Evolutionary conservation across 768 basidiomycete species (phyloP).

Genomic region (Naganishia randhawae): DNA sequence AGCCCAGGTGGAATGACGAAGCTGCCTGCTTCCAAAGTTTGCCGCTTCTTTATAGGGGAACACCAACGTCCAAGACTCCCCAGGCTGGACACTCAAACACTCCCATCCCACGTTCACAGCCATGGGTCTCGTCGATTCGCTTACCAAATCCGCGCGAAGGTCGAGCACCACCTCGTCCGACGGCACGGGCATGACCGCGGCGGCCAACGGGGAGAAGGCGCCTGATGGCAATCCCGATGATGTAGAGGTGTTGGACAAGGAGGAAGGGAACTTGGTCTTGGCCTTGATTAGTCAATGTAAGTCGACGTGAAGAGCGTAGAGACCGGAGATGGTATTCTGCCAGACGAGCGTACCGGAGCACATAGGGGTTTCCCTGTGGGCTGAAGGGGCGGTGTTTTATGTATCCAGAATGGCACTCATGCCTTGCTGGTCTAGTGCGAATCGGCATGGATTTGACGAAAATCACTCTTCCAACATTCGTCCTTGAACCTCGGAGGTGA

Average conservation of each 20-base stretch:
- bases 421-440: constrained; percentile 50
- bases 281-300: constrained; percentile 84
- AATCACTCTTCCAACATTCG: constrained; percentile 75
- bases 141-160: constrained; percentile 18
- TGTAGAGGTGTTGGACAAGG: constrained; percentile 86
- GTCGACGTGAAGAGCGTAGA: constrained; percentile 50
- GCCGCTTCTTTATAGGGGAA: constrained; percentile 4
- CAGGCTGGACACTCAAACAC: not conserved
- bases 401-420: not conserved
- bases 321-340: not conserved
- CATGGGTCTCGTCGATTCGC: constrained; percentile 18
- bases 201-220: constrained; percentile 46
- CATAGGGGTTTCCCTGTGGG: not conserved
- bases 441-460: constrained; percentile 95
- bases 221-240: constrained; percentile 85
- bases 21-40: not conserved
- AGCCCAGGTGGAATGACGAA: not conserved
- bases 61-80: no score
- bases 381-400: not conserved
- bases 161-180: constrained; percentile 16
- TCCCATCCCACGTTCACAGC: not conserved
- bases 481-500: constrained; percentile 74
- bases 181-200: constrained; percentile 2
- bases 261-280: constrained; percentile 84
- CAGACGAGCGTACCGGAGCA: not conserved